Percentiles rank a stretch among this genome's conserved stretches.
Evolutionary conservation across 2,329 filamentous ascomycete genomes (phyloP).

Genomic region (Lasiodiplodia citricola): DNA sequence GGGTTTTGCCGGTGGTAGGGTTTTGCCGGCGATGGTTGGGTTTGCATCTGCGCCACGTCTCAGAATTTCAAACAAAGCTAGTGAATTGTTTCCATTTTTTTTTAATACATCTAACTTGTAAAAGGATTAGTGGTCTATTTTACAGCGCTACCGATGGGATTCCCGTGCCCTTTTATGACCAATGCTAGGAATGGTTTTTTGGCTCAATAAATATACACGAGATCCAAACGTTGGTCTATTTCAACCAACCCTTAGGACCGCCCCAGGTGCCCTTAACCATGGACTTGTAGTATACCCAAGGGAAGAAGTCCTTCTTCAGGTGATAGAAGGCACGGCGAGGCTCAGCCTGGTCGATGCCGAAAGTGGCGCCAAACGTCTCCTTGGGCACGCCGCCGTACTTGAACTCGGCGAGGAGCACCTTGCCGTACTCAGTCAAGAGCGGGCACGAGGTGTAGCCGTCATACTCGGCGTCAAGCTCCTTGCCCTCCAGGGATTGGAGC

Average conservation of each 20-base stretch:
- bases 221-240: neutral
- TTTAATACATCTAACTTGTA: too few relatives aligned
- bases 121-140: too few relatives aligned
- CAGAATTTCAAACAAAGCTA: too few relatives aligned
- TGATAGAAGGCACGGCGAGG: slow-evolving; percentile 65
- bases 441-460: slow-evolving; percentile 50
- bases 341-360: slow-evolving; percentile 63
- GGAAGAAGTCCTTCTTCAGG: slow-evolving; percentile 71
- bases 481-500: slow-evolving; percentile 36
- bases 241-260: slow-evolving; percentile 61
- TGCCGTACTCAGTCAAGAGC: slow-evolving; percentile 58
- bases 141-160: too few relatives aligned
- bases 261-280: slow-evolving; percentile 69
- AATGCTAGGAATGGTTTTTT: too few relatives aligned
- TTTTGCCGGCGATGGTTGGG: too few relatives aligned
- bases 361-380: slow-evolving; percentile 61
- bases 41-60: too few relatives aligned
- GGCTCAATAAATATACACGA: too few relatives aligned
- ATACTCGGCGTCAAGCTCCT: slow-evolving; percentile 36
- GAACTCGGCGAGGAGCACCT: slow-evolving; percentile 69
- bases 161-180: too few relatives aligned
- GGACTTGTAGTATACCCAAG: slow-evolving; percentile 66
- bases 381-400: slow-evolving; percentile 68
- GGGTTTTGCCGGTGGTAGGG: too few relatives aligned
- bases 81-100: too few relatives aligned